Percentiles rank a stretch among this genome's conserved stretches.
phyloP scores from a whole-genome alignment of 345 rosid genomes.

The Trapa bicornis region DNA sequence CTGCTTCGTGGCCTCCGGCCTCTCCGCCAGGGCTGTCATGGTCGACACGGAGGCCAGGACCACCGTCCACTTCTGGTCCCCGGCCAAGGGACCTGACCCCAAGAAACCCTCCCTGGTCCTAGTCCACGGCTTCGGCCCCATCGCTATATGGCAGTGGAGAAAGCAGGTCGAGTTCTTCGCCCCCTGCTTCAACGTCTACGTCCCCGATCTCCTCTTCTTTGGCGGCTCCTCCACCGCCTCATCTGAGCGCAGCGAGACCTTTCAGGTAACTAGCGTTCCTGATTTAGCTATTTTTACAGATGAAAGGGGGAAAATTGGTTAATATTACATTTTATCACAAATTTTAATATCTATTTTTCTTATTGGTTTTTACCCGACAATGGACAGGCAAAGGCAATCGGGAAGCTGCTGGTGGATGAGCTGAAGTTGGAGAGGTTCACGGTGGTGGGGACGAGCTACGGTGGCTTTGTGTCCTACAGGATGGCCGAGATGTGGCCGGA shows the following conservation, averaged over 20 bases:
- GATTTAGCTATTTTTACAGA: background rate
- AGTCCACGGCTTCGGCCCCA: slow-evolving; percentile 85
- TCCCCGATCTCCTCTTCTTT: slow-evolving; percentile 74
- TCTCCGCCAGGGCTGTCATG: slow-evolving; percentile 28
- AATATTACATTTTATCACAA: no score
- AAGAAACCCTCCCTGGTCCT: slow-evolving; percentile 43
- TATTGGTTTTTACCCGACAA: no score
- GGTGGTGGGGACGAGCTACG: slow-evolving; percentile 55
- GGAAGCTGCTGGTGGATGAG: slow-evolving; percentile 40
- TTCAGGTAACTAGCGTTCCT: slow-evolving; percentile 20
- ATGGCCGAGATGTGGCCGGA: slow-evolving; percentile 62
- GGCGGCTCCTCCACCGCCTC: slow-evolving; percentile 52
- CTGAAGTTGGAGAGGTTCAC: slow-evolving; percentile 33
- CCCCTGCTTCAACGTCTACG: slow-evolving; percentile 37
- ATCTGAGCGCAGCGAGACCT: slow-evolving; percentile 51
- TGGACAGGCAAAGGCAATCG: slow-evolving; percentile 30
- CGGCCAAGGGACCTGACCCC: slow-evolving; percentile 13
- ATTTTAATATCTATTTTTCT: no score
- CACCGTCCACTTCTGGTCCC: slow-evolving; percentile 67
- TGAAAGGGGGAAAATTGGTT: no score
- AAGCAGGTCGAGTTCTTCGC: slow-evolving; percentile 54
- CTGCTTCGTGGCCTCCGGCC: slow-evolving; percentile 54
- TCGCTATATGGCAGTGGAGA: slow-evolving; percentile 75
- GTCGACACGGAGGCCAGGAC: slow-evolving; percentile 49
- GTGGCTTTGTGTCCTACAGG: slow-evolving; percentile 53